These are phyloP conservation scores for Trifolium fragiferum DNA, from an alignment of 306 rosid species.

Conservation along the genomic window DNA sequence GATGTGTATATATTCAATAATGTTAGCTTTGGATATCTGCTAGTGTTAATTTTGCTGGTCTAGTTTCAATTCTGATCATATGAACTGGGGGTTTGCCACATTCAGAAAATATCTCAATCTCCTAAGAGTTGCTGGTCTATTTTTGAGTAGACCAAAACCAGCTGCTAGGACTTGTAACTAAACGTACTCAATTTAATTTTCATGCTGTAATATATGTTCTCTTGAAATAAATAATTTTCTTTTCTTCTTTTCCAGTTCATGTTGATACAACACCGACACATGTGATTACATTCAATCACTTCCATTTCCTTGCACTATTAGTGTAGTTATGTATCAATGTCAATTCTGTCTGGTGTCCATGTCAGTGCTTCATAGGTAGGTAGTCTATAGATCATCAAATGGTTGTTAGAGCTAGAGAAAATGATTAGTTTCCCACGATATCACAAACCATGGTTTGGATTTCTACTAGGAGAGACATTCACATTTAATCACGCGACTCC, in stretches of 20 bases:
- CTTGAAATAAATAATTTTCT: not conserved
- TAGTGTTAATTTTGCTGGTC: constrained; percentile 2
- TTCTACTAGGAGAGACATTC: not conserved
- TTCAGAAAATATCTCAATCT: not conserved
- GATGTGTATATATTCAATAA: not conserved
- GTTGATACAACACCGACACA: not conserved
- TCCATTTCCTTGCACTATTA: not conserved
- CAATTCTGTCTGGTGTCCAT: not conserved
- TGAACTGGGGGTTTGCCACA: not conserved
- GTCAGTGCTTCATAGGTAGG: not conserved
- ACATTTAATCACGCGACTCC: not conserved
- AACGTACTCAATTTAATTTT: not conserved
- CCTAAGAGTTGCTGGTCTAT: not conserved
- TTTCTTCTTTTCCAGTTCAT: not conserved
- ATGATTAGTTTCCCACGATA: not conserved
- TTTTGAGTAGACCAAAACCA: not conserved
- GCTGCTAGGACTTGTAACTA: not conserved
- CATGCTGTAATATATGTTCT: not conserved
- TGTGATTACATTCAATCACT: not conserved
- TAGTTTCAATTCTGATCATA: constrained; percentile 8
- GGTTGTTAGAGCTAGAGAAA: no score
- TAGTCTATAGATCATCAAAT: not conserved
- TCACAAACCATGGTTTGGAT: not conserved
- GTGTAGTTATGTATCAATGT: not conserved
- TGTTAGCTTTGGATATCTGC: constrained; percentile 5